Base-by-base conservation (phyloP, 2,329 filamentous ascomycete species). In the Dactylella cylindrospora region DNA sequence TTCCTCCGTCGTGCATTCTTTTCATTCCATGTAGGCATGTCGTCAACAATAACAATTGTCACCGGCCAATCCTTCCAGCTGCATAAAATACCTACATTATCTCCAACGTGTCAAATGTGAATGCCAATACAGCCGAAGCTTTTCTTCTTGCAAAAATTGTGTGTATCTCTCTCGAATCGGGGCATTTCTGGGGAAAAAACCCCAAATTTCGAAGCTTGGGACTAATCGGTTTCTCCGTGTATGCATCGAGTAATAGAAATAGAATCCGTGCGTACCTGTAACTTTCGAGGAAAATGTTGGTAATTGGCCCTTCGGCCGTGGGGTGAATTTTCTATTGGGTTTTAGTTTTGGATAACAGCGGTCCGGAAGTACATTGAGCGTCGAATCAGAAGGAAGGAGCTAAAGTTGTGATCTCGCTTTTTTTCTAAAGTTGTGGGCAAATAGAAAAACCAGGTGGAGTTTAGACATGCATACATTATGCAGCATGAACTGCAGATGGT, bases 81-180 rank as follows among this genome's bases (percentile, higher is more conserved):
- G 25, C 33, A 45, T 35, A 40, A 43, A 40, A 40, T 43, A 36
- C 44, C 9, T 57, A 57, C 52, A 44, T 57, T 49, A 57, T 57
- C 52, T 57, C 31, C 13, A 44, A 36, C 33, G 41, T 33, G 25
- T 45, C 29, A 39, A 44, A 29, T 22, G 38, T 17, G 28, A 49
- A 33, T 26, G 17, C n/a, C n/a, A n/a, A n/a, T n/a, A n/a, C n/a
- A n/a, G n/a, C n/a, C n/a, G n/a, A n/a, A n/a, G n/a, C n/a, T n/a
- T n/a, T n/a, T n/a, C n/a, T n/a, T n/a, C n/a, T 53, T n/a, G 28
- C 22, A 13, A 15, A 35, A 49, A 41, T n/a, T n/a, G n/a, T 40
- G 22, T 35, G 38, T 50, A 49, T 57, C 52, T 57, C 52, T 49
- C 52, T 57, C 52, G 44, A 57, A 57, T 57, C 52, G 52, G 52